Percentiles rank a stretch among this genome's conserved stretches.
phyloP scores from a whole-genome alignment of 768 basidiomycete genomes.

The Plicaturopsis crispa region DNA sequence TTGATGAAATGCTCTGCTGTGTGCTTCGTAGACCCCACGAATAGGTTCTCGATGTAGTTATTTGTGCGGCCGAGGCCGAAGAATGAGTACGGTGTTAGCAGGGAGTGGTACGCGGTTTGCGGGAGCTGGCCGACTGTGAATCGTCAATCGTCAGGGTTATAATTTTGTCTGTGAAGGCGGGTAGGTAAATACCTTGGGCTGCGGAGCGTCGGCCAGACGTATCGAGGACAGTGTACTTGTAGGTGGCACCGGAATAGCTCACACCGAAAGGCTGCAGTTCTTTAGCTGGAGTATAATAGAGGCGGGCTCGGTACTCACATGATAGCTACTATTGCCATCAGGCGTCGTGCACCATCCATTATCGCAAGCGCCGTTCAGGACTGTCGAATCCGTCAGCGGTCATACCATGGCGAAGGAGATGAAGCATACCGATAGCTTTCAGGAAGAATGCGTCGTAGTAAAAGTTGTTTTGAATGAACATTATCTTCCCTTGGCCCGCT shows the following conservation, averaged over 20 bases:
- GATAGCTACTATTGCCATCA: slow-evolving; percentile 59
- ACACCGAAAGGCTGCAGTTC: slow-evolving; percentile 77
- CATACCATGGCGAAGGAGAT: background rate
- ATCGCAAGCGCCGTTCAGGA: slow-evolving; percentile 88
- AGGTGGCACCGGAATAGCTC: slow-evolving; percentile 90
- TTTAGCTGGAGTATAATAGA: background rate
- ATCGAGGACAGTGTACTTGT: slow-evolving; percentile 95
- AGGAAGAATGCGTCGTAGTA: slow-evolving; percentile 99
- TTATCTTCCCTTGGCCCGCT: slow-evolving; percentile 51
- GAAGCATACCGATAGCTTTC: slow-evolving; percentile 77
- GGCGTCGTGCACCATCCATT: slow-evolving; percentile 67
- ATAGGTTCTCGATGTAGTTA: slow-evolving; percentile 98
- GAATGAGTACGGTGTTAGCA: slow-evolving; percentile 90
- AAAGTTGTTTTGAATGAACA: slow-evolving; percentile 94
- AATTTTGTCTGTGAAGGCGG: slow-evolving; percentile 3
- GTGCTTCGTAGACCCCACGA: slow-evolving; percentile 87
- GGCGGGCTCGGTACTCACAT: slow-evolving; percentile 39
- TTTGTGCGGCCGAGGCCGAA: slow-evolving; percentile 97
- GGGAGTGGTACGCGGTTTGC: slow-evolving; percentile 85
- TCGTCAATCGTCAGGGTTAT: slow-evolving; percentile 2
- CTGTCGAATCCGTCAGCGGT: slow-evolving; percentile 27
- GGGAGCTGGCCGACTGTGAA: slow-evolving; percentile 83
- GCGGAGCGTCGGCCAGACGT: slow-evolving; percentile 83
- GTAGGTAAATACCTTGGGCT: slow-evolving; percentile 60
- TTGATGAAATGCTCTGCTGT: slow-evolving; percentile 69